Percentiles rank a stretch among this genome's conserved stretches.
phyloP scores from a whole-genome alignment of 495 filamentous ascomycete species.

The Beverwykella pulmonaria region DNA sequence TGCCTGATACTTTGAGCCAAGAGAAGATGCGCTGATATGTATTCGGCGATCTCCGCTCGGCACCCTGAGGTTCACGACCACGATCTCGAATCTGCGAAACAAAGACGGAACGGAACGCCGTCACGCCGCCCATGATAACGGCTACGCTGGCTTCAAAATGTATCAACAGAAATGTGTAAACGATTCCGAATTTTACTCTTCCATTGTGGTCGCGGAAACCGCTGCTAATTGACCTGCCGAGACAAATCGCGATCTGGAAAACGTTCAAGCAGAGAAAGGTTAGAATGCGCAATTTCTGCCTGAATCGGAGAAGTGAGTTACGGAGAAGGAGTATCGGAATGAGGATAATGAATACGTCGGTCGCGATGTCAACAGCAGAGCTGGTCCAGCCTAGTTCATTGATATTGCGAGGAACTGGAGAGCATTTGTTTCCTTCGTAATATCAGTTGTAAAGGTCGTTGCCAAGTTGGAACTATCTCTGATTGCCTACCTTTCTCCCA shows the following conservation, averaged over 20 bases:
- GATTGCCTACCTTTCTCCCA: background rate
- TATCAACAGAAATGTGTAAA: background rate
- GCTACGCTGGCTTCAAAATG: conserved; percentile 12
- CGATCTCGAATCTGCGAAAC: background rate
- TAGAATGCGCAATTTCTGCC: conserved; percentile 6
- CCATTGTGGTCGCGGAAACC: background rate
- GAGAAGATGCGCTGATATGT: background rate
- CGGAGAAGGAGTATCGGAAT: conserved; percentile 9
- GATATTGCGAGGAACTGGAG: background rate
- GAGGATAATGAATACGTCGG: background rate
- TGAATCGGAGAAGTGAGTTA: background rate
- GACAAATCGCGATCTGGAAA: background rate
- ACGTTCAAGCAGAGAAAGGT: conserved; percentile 11
- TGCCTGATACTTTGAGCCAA: background rate
- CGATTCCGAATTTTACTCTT: background rate
- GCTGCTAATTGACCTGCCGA: background rate
- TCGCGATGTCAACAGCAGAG: background rate
- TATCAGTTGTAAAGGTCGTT: background rate
- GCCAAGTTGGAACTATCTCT: background rate
- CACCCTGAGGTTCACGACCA: background rate
- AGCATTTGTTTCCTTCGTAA: conserved; percentile 3
- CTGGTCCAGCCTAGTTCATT: background rate
- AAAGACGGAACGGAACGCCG: conserved; percentile 8
- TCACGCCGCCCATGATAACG: conserved; percentile 10
- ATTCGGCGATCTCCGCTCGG: background rate